Evolutionary conservation across 768 basidiomycete species (phyloP).

Genomic region (Piloderma croceum): DNA sequence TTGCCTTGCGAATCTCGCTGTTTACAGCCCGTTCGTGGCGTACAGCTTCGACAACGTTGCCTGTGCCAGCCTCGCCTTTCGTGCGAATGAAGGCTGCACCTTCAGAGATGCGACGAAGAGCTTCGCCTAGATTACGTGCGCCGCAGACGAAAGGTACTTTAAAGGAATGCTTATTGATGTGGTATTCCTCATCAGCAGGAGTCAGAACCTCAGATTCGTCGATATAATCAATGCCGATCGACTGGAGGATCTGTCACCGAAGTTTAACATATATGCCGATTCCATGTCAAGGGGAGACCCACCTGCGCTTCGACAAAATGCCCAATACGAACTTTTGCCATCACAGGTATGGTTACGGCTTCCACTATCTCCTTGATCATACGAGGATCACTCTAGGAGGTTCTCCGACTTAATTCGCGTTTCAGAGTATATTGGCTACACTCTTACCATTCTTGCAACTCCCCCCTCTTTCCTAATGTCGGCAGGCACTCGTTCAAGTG

Average conservation of each 20-base stretch:
- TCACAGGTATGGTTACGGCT: constrained; percentile 94
- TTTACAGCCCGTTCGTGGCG: constrained; percentile 83
- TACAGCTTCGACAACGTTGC: constrained; percentile 91
- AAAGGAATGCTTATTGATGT: constrained; percentile 95
- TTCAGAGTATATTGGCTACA: constrained; percentile 1
- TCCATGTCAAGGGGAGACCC: constrained; percentile 9
- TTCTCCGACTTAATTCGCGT: constrained; percentile 11
- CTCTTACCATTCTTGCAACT: constrained; percentile 88
- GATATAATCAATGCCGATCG: constrained; percentile 93
- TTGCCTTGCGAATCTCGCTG: constrained; percentile 78
- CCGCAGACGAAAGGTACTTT: constrained; percentile 97
- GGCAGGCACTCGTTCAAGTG: constrained; percentile 89
- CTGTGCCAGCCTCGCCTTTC: constrained; percentile 89
- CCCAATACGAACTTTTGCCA: constrained; percentile 94
- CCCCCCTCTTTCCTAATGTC: constrained; percentile 91
- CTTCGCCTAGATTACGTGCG: constrained; percentile 91
- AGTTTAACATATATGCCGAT: background rate
- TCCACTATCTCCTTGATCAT: constrained; percentile 97
- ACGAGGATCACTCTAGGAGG: constrained; percentile 76
- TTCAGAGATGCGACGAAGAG: constrained; percentile 91
- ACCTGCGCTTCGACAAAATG: constrained; percentile 97
- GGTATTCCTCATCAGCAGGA: constrained; percentile 91
- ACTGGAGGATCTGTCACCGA: constrained; percentile 76
- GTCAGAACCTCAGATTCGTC: constrained; percentile 95
- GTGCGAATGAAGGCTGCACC: constrained; percentile 98